Conservation (phyloP, 768 basidiomycete genomes). For the Suillus sp. region DNA sequence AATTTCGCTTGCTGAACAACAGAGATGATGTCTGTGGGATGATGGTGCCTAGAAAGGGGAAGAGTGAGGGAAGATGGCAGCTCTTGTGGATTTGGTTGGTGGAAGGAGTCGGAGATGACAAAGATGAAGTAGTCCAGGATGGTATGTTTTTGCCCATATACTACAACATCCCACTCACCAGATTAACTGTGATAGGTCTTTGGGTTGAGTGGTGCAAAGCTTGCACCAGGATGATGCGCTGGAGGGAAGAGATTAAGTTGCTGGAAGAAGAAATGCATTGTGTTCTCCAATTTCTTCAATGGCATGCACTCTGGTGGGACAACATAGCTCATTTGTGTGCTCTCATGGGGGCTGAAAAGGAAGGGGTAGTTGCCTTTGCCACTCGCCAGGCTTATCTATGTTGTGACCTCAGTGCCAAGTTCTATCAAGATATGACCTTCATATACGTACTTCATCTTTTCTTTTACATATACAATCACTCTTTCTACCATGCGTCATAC, state of each 20-base stretch:
- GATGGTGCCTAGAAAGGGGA: neutral
- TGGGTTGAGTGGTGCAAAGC: constrained; percentile 22
- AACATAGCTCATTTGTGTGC: too few species aligned
- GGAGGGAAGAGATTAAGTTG: constrained; percentile 26
- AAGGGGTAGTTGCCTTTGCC: too few species aligned
- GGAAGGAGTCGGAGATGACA: neutral
- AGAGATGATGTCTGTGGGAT: constrained; percentile 1
- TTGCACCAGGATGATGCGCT: constrained; percentile 16
- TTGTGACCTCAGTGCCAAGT: too few species aligned
- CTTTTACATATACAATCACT: too few species aligned
- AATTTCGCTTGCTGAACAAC: neutral
- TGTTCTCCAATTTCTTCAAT: constrained; percentile 15
- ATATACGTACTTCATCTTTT: too few species aligned
- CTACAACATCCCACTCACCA: neutral
- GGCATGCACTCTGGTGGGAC: neutral
- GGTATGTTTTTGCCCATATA: neutral
- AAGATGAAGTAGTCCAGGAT: neutral
- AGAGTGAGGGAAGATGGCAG: constrained; percentile 12
- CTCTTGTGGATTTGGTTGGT: constrained; percentile 14
- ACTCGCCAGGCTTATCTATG: too few species aligned
- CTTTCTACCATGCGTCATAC: too few species aligned
- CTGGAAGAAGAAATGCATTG: constrained; percentile 30
- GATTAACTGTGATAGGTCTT: constrained; percentile 17
- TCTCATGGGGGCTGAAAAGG: too few species aligned
- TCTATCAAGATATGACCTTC: too few species aligned